Base-by-base conservation (phyloP, 176 grass and related monocot genomes). In the Lolium perenne region DNA sequence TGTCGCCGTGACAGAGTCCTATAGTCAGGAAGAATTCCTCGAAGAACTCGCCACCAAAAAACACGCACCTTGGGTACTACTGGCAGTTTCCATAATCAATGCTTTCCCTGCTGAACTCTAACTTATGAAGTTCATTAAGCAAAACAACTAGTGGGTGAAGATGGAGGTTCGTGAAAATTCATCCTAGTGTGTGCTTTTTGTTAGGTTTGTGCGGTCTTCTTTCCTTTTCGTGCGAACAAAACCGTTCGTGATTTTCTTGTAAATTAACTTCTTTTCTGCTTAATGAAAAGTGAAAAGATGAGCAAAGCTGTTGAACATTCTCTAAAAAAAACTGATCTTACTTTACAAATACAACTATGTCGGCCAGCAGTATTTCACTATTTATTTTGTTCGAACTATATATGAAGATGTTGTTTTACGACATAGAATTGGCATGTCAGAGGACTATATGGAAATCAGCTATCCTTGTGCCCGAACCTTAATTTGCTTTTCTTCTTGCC, bases 351-450 rank as follows among this genome's bases (percentile, higher is more conserved):
- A 85, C 63, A 21, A 83, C 45, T 77, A 40, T 61, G 20, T 55
- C 49, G 15, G 18, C 1, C 50, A 84, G 43, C 9, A 77, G 25
- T 83, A 62, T 21, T 76, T 45, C 51, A 45, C 22, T 82, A 82
- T 55, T 89, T 89, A 58, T 86, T 45, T 58, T 77, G 25, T 71
- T 71, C 48, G 13, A 40, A 13, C 40, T 41, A 6, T 7, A 81
- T 62, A 83, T 81, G 56, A 87, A 68, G 60, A 64, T 86, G 35
- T 53, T 12, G 18, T 83, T 95, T 84, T 88, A 57, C 88, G 40
- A 6, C 6, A 41, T 41, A 41, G 40, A 41, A 5, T 41, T 41
- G 40, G 40, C 40, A 41, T 6, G 3, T 41, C 40, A 41, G 3
- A 41, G 40, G 3, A 5, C 40, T 41, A 6, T 3, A 41, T 41